phyloP scores from a whole-genome alignment of 257 asterid genomes.

The Catharanthus roseus region DNA sequence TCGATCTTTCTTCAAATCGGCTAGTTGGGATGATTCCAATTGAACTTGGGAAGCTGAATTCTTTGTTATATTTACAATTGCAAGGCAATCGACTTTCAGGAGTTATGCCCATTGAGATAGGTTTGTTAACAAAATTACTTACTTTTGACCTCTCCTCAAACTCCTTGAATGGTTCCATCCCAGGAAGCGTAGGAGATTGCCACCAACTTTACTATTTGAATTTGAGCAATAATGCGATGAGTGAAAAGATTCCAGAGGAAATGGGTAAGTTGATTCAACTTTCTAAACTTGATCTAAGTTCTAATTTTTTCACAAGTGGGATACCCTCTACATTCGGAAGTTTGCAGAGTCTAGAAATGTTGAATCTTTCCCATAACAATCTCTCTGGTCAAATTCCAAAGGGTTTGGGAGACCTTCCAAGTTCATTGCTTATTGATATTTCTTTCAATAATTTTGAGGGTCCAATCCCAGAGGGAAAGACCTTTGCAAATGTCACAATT shows the following conservation, averaged over 20 bases:
- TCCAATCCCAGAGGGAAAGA: conserved; percentile 20
- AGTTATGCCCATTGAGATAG: conserved; percentile 17
- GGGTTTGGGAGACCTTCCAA: neutral
- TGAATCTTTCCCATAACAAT: neutral
- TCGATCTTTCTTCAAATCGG: conserved; percentile 25
- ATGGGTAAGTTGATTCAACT: conserved; percentile 20
- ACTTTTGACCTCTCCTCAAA: conserved; percentile 24
- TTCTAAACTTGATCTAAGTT: conserved; percentile 28
- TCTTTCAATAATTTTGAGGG: conserved; percentile 21
- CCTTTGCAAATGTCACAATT: neutral
- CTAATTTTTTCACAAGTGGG: conserved; percentile 22
- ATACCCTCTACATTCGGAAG: conserved; percentile 15
- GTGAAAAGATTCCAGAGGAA: conserved; percentile 25
- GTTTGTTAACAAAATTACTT: conserved; percentile 14
- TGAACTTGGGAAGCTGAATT: conserved; percentile 17
- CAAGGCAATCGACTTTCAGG: conserved; percentile 28
- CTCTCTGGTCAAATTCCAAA: neutral
- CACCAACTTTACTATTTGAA: conserved; percentile 18
- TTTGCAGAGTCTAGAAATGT: neutral
- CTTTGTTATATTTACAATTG: conserved; percentile 16
- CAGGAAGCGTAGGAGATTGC: conserved; percentile 13
- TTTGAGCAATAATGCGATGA: conserved; percentile 22
- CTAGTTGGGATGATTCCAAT: conserved; percentile 24
- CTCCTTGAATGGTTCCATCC: conserved; percentile 26
- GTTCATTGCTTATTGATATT: neutral